Base-by-base conservation (phyloP, 345 rosid genomes). In the Murraya paniculata region DNA sequence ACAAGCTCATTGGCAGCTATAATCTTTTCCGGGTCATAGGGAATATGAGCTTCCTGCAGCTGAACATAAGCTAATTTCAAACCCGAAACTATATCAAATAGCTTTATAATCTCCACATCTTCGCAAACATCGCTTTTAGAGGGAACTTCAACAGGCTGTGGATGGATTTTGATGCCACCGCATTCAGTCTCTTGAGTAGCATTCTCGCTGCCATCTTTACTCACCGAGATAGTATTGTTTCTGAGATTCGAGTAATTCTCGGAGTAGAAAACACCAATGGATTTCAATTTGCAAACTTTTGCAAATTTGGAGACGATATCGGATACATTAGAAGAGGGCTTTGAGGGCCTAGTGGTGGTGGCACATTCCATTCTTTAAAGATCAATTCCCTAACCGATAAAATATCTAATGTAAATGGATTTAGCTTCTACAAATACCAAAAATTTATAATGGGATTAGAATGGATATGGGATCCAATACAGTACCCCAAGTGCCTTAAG, bases 31-130 rank as follows among this genome's bases (percentile, higher is more conserved):
- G 88, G 89, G 74, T 85, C 82, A 75, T 89, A 86, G 53, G 93
- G 95, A 65, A 87, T 41, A 81, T 88, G 95, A 66, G 91, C 91
- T 83, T 76, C 82, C 73, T 89, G 93, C 76, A 91, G 87, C 82
- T 85, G 86, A 61, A 87, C 76, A 78, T 89, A 91, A 5, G 90
- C 89, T 5, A 84, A 70, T 67, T 89, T 89, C 76, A 91, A 71
- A 6, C 73, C 71, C 8, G 90, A 86, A 80, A 89, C 84, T 48
- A 71, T 58, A 57, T 84, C 88, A 75, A 91, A 91, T n/a, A 90
- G 75, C 88, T 81, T 83, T 48, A 74, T 58, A 53, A 90, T 71
- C 70, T 80, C 87, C 2, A 25, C 70, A 31, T 77, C 85, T 55
- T 70, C 77, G 31, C 67, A 33, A 28, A 28, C 75, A 74, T 73